These are phyloP conservation scores for Sarcodon sp. DNA, from an alignment of 768 basidiomycete species.

Conservation along the genomic window DNA sequence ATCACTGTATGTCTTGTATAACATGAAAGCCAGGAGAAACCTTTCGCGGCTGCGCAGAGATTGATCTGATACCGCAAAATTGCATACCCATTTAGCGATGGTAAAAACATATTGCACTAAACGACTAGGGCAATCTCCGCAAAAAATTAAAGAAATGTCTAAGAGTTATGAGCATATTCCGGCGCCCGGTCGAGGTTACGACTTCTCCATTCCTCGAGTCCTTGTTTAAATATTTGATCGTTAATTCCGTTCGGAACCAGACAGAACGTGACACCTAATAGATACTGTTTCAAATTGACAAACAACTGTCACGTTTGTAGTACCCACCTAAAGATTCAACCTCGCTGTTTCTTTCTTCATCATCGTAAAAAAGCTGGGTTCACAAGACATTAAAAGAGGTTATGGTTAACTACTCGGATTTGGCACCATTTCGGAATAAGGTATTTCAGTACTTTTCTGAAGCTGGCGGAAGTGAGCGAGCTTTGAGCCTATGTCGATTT, in stretches of 20 bases:
- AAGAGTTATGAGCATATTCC: neutral
- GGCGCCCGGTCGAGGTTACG: slow-evolving; percentile 17
- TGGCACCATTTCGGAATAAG: slow-evolving; percentile 39
- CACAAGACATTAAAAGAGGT: neutral
- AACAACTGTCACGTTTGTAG: neutral
- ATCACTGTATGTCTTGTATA: neutral
- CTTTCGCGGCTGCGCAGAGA: neutral
- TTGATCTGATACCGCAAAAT: neutral
- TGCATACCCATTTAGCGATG: neutral
- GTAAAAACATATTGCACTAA: neutral
- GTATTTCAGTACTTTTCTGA: slow-evolving; percentile 36
- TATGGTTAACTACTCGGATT: neutral
- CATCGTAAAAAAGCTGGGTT: slow-evolving; percentile 37
- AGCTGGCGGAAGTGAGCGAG: slow-evolving; percentile 67
- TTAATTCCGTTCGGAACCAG: slow-evolving; percentile 56
- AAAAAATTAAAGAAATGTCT: neutral
- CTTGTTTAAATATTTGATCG: slow-evolving; percentile 51
- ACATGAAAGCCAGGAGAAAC: neutral
- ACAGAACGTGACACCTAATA: slow-evolving; percentile 67
- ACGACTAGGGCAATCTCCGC: neutral
- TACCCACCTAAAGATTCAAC: slow-evolving; percentile 24
- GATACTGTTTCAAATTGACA: neutral
- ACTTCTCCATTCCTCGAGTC: slow-evolving; percentile 58
- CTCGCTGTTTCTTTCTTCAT: slow-evolving; percentile 30
- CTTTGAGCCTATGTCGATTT: slow-evolving; percentile 49